phyloP scores from a whole-genome alignment of 495 filamentous ascomycete species.

The Penicillium ochrochloron region DNA sequence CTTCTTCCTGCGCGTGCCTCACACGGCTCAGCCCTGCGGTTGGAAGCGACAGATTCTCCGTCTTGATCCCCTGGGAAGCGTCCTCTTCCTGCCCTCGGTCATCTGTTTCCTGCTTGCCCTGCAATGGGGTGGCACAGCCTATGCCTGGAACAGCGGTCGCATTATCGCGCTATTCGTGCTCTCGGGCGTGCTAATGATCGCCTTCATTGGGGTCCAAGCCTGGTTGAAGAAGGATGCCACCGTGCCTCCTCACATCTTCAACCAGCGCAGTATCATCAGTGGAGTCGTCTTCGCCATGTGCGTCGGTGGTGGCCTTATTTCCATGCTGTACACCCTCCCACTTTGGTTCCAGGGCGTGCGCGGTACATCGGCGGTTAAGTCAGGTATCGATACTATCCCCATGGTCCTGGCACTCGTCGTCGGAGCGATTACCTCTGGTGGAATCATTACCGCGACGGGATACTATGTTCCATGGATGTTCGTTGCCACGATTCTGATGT shows the following conservation, averaged over 20 bases:
- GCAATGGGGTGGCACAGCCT: slow-evolving; percentile 64
- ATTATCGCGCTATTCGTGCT: slow-evolving; percentile 60
- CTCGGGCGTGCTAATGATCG: slow-evolving; percentile 45
- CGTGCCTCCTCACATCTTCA: slow-evolving; percentile 61
- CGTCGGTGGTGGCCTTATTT: slow-evolving; percentile 35
- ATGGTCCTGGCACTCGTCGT: slow-evolving; percentile 52
- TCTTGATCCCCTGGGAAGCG: slow-evolving; percentile 50
- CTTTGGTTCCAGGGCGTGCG: slow-evolving; percentile 77
- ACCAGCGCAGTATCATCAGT: slow-evolving; percentile 55
- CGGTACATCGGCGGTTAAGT: slow-evolving; percentile 34
- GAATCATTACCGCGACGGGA: slow-evolving; percentile 57
- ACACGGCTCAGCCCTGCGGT: slow-evolving; percentile 14
- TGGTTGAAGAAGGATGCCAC: slow-evolving; percentile 52
- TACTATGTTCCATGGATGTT: slow-evolving; percentile 71
- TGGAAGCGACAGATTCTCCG: slow-evolving; percentile 49
- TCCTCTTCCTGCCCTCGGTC: slow-evolving; percentile 55
- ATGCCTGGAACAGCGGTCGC: slow-evolving; percentile 55
- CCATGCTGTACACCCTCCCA: slow-evolving; percentile 64
- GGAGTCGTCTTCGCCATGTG: slow-evolving; percentile 44
- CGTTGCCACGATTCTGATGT: slow-evolving; percentile 53
- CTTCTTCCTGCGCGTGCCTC: slow-evolving; percentile 50
- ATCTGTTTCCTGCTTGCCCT: slow-evolving; percentile 61
- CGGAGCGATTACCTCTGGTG: slow-evolving; percentile 52
- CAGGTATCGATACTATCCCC: slow-evolving; percentile 44
- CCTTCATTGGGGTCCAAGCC: slow-evolving; percentile 52